Conservation (phyloP, 2,329 filamentous ascomycete species). For the Xylaria sp. region DNA sequence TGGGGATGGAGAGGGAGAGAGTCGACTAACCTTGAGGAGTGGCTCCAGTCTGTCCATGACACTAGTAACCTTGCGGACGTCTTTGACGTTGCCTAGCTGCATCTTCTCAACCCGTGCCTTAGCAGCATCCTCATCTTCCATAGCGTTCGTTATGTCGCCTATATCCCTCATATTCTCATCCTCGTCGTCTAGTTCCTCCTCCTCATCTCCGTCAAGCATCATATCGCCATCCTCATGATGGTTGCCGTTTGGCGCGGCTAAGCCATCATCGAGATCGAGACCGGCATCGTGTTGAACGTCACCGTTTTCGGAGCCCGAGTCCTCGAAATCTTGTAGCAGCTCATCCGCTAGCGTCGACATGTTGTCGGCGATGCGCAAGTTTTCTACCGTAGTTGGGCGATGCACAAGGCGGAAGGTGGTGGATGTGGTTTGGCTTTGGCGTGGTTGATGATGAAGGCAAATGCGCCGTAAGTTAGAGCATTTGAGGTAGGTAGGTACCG, state of each 20-base stretch:
- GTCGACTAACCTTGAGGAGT: constrained; percentile 78
- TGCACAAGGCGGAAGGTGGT: not conserved
- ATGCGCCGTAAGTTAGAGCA: not conserved
- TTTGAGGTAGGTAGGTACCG: not conserved
- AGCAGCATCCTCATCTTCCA: constrained; percentile 73
- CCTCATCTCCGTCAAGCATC: constrained; percentile 69
- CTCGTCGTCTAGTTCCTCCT: constrained; percentile 69
- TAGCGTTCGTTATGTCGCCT: constrained; percentile 59
- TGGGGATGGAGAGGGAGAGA: constrained; percentile 36
- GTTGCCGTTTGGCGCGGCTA: constrained; percentile 52
- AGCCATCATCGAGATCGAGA: constrained; percentile 57
- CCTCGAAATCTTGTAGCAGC: constrained; percentile 89
- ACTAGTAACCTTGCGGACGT: constrained; percentile 80
- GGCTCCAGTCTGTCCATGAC: constrained; percentile 85
- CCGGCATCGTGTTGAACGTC: constrained; percentile 64
- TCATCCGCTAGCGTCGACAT: constrained; percentile 96
- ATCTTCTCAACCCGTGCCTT: constrained; percentile 86
- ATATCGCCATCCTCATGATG: constrained; percentile 56
- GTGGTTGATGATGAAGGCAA: constrained; percentile 9
- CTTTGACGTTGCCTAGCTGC: constrained; percentile 76
- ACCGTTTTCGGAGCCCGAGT: constrained; percentile 81
- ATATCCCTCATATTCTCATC: constrained; percentile 65
- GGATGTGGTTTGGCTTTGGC: not conserved
- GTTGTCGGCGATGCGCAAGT: constrained; percentile 36
- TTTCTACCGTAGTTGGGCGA: not conserved